Evolutionary conservation across 495 filamentous ascomycete genomes (phyloP).

Genomic region (Hypomontagnella submonticulosa): DNA sequence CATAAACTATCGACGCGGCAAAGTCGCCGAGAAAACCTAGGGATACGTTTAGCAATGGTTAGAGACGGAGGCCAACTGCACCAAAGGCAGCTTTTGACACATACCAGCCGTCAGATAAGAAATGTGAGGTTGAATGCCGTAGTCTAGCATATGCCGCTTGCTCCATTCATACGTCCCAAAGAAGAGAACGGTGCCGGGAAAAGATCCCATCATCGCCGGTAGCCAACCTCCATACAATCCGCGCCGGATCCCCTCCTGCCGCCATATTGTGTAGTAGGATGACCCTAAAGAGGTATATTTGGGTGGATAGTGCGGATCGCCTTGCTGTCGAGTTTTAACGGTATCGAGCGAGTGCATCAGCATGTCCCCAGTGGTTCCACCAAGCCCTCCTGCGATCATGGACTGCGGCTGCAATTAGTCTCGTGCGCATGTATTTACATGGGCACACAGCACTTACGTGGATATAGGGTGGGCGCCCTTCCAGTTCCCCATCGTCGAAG

Average conservation of each 20-base stretch:
- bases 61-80: background rate
- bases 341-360: conserved; percentile 99
- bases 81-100: conserved; percentile 30
- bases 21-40: conserved; percentile 92
- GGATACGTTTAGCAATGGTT: conserved; percentile 35
- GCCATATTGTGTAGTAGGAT: conserved; percentile 90
- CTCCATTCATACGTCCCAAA: conserved; percentile 97
- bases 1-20: conserved; percentile 90
- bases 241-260: conserved; percentile 87
- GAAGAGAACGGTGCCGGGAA: conserved; percentile 93
- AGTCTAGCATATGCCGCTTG: conserved; percentile 87
- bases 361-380: conserved; percentile 93
- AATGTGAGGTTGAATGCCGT: conserved; percentile 77
- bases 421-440: background rate
- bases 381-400: conserved; percentile 93
- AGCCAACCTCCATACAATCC: conserved; percentile 94
- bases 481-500: conserved; percentile 54
- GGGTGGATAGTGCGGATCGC: conserved; percentile 89
- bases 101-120: conserved; percentile 86
- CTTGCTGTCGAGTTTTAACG: conserved; percentile 98
- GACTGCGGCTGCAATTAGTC: conserved; percentile 64
- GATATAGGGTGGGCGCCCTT: conserved; percentile 58
- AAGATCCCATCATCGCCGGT: conserved; percentile 90
- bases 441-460: conserved; percentile 50
- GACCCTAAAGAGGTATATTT: conserved; percentile 89